Percentiles rank a stretch among this genome's conserved stretches.
These are phyloP conservation scores for Phytophthora citricola DNA, from an alignment of 352 stramenopile species.

Conservation along the genomic window DNA sequence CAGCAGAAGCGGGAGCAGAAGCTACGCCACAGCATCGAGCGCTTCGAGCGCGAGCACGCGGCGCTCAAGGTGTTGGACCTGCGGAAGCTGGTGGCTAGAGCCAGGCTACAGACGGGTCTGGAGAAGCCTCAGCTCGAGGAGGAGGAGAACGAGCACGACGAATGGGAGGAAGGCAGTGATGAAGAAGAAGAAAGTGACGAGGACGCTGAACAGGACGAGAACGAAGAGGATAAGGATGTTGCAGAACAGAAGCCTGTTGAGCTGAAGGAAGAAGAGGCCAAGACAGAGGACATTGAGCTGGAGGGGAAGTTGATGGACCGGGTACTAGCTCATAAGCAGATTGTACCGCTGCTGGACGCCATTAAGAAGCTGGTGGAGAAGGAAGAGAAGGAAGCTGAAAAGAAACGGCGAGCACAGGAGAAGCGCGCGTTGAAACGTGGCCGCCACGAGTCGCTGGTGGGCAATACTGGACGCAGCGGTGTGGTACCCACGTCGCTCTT, in stretches of 20 bases:
- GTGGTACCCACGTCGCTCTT: slow-evolving; percentile 72
- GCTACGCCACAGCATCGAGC: slow-evolving; percentile 42
- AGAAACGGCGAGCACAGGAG: slow-evolving; percentile 63
- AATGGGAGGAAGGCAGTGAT: slow-evolving; percentile 30
- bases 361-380: slow-evolving; percentile 64
- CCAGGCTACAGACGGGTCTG: slow-evolving; percentile 55
- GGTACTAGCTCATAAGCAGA: slow-evolving; percentile 76
- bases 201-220: slow-evolving; percentile 4
- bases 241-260: slow-evolving; percentile 19
- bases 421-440: slow-evolving; percentile 71
- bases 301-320: slow-evolving; percentile 57
- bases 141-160: slow-evolving; percentile 26
- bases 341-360: slow-evolving; percentile 65
- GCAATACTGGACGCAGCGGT: slow-evolving; percentile 60
- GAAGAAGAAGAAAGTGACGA: slow-evolving; percentile 23
- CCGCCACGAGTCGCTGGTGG: slow-evolving; percentile 62
- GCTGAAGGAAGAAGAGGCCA: slow-evolving; percentile 47
- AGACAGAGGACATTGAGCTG: slow-evolving; percentile 25
- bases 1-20: slow-evolving; percentile 54
- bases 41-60: slow-evolving; percentile 62
- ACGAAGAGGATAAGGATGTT: slow-evolving; percentile 1
- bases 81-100: slow-evolving; percentile 49
- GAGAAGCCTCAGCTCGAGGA: slow-evolving; percentile 18
- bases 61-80: slow-evolving; percentile 66
- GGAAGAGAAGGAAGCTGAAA: slow-evolving; percentile 60